These are phyloP conservation scores for Oemleria cerasiformis DNA, from an alignment of 306 rosid species.

Conservation along the genomic window DNA sequence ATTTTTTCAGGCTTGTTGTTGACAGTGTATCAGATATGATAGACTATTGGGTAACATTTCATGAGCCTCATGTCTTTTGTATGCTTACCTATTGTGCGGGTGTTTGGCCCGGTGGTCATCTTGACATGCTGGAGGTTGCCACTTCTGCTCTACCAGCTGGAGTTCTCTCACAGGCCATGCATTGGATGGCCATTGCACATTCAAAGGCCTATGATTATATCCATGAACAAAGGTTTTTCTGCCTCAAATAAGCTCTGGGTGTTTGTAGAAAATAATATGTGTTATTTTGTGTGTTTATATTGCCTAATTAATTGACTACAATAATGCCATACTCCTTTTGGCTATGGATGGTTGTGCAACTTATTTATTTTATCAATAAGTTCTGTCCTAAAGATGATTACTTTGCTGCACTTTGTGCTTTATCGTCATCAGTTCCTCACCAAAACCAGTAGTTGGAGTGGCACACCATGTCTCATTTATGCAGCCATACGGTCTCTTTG, in stretches of 20 bases:
- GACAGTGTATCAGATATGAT: constrained; percentile 66
- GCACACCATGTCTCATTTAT: constrained; percentile 94
- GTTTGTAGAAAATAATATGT: not conserved
- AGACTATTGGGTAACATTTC: constrained; percentile 92
- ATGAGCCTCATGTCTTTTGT: constrained; percentile 90
- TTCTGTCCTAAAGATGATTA: not conserved
- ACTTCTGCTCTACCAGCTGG: constrained; percentile 89
- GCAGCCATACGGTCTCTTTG: constrained; percentile 93
- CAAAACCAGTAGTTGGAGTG: constrained; percentile 65
- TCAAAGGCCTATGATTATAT: constrained; percentile 81
- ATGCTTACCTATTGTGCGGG: constrained; percentile 94
- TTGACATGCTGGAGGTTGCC: constrained; percentile 91
- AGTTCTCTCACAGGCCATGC: constrained; percentile 92
- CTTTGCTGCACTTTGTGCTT: not conserved
- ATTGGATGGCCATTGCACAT: constrained; percentile 94
- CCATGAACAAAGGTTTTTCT: constrained; percentile 64
- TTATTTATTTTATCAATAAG: not conserved
- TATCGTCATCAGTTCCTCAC: constrained; percentile 37
- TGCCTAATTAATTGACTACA: constrained; percentile 12
- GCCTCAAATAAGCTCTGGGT: constrained; percentile 26
- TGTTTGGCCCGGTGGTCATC: constrained; percentile 97
- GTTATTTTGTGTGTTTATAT: not conserved
- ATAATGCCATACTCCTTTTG: constrained; percentile 9
- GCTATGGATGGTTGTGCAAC: not conserved
- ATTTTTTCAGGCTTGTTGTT: constrained; percentile 73